A percentile compares a stretch with the other conserved stretches of the same genome.
Conservation (phyloP, 2,329 filamentous ascomycete species). For the Fusarium brevicatenulatum region DNA sequence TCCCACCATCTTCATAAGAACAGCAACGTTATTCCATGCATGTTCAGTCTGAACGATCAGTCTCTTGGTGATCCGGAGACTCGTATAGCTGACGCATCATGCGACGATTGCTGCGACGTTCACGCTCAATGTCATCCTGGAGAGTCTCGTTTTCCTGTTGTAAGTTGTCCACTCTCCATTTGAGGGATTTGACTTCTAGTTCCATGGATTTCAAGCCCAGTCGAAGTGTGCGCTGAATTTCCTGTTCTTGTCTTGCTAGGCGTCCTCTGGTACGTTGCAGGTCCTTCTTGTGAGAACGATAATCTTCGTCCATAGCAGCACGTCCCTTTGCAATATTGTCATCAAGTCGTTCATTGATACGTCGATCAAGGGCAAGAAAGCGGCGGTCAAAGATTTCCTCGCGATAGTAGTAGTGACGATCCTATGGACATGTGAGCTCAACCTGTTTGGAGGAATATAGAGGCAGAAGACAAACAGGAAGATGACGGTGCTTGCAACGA, state of each 20-base stretch:
- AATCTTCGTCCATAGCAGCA: not conserved
- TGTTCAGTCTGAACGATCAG: not conserved
- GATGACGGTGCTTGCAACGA: not conserved
- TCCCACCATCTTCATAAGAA: not conserved
- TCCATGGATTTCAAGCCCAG: no score
- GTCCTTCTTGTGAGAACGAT: not conserved
- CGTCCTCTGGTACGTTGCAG: not conserved
- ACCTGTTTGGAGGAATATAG: not conserved
- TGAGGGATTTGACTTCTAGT: not conserved
- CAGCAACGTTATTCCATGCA: not conserved
- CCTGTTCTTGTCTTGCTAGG: not conserved
- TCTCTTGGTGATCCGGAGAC: not conserved
- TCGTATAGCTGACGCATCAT: not conserved
- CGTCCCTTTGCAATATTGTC: not conserved
- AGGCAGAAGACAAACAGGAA: not conserved
- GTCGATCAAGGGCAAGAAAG: not conserved
- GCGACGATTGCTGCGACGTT: not conserved
- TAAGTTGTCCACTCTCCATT: not conserved
- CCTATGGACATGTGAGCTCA: not conserved
- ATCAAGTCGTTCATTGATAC: not conserved
- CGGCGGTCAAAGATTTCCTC: not conserved
- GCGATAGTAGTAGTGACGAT: slow-evolving; percentile 6
- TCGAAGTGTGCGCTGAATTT: not conserved
- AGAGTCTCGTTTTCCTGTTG: not conserved
- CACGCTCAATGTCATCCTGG: not conserved